Evolutionary conservation across 1,284 basidiomycete species (phyloP), one percentile per base, ranked within the genome.

Genomic region (Agroathelia rolfsii): DNA sequence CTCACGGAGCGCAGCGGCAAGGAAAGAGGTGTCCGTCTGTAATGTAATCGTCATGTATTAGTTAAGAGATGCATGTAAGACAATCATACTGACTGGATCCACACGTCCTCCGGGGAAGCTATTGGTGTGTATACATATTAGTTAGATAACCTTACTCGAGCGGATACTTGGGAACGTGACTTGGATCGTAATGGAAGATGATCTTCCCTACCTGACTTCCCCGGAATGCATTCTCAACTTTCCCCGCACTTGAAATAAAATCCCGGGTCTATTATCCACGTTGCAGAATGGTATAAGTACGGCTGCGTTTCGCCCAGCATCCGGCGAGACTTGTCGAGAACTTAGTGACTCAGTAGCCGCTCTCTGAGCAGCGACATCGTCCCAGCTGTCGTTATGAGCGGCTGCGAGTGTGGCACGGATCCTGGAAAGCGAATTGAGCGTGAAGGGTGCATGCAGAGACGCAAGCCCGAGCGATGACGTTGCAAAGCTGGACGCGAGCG

Each of bases 51-150:
- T 33, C 16, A 24, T 20, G 8, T 28, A 37, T 18, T 30, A 25
- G 8, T 6, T 28, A 24, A 23, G 25, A 22, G 14, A 22, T 11
- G 19, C 12, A 21, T 13, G 7, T 15, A 25, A 17, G 18, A 13
- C 13, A 6, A 25, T 31, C 16, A 21, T n/a, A 13, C 6, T 15
- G 16, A 30, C 23, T 17, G 16, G 6, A 39, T 17, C 58, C 62
- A 30, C 43, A 75, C 64, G 63, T 8, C 84, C 82, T n/a, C 84
- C 82, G 21, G 83, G 81, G 56, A 84, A 86, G 60, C 83, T 86
- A 46, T 27, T 14, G 25, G 22, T 37, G 12, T 27, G 8, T 24
- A 3, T 11, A 26, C 21, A 31, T 22, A 29, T 20, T 15, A 27
- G 9, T 30, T 14, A 33, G 15, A 18, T 30, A 14, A 32, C 18